Conservation (phyloP, 192 early-diverging fungal species). For the Haplosporangium gracile region DNA sequence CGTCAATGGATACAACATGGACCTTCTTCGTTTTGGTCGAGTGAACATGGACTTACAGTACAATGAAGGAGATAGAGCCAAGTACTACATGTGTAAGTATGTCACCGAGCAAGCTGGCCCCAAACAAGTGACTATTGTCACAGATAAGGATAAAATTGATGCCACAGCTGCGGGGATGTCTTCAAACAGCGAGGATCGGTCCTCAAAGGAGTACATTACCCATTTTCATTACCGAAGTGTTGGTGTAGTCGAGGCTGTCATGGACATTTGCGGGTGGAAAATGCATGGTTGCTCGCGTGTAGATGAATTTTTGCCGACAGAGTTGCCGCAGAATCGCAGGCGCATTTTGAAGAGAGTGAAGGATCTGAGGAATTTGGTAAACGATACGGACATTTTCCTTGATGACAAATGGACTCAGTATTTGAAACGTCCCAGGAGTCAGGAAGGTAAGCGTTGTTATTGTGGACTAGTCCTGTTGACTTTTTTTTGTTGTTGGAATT, state of each 20-base stretch:
- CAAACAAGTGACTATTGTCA: conserved; percentile 16
- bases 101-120: conserved; percentile 24
- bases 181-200: too few species aligned
- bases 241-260: too few species aligned
- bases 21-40: conserved; percentile 27
- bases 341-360: conserved; percentile 10
- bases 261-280: too few species aligned
- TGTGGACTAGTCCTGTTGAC: not conserved
- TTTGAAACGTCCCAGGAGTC: conserved; percentile 9
- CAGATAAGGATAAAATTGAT: too few species aligned
- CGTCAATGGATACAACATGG: conserved; percentile 37
- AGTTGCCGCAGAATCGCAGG: conserved; percentile 8
- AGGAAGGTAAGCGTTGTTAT: too few species aligned
- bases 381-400: conserved; percentile 29
- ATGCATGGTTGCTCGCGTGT: too few species aligned
- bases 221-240: too few species aligned
- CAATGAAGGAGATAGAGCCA: conserved; percentile 27
- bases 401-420: conserved; percentile 22
- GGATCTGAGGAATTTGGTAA: not conserved
- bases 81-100: conserved; percentile 34
- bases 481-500: too few species aligned
- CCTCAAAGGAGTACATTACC: not conserved
- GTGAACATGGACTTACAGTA: conserved; percentile 38
- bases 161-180: too few species aligned
- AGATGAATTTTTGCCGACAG: conserved; percentile 20